Evolutionary conservation across 441 rosid genomes (phyloP).

Genomic region (Erodium trifolium): DNA sequence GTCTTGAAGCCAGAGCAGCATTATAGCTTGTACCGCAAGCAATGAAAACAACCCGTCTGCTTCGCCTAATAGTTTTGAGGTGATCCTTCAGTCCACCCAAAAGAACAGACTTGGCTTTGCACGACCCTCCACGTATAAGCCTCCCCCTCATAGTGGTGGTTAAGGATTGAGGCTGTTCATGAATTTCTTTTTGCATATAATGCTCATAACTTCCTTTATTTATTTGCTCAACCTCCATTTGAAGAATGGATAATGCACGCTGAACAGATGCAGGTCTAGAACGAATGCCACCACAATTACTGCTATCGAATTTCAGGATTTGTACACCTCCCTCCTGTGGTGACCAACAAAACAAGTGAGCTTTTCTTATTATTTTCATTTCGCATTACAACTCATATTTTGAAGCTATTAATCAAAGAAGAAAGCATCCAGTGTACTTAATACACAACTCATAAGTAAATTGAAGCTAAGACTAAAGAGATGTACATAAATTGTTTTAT

Average conservation of each 20-base stretch:
- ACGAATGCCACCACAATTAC: slow-evolving; percentile 34
- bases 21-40: slow-evolving; percentile 98
- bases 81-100: slow-evolving; percentile 95
- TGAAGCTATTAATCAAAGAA: background rate
- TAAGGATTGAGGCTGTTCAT: slow-evolving; percentile 91
- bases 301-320: slow-evolving; percentile 65
- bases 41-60: slow-evolving; percentile 75
- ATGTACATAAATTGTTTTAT: background rate
- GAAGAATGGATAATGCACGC: slow-evolving; percentile 83
- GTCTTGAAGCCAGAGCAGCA: slow-evolving; percentile 89
- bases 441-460: background rate
- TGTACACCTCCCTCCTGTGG: slow-evolving; percentile 80
- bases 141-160: slow-evolving; percentile 94
- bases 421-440: background rate
- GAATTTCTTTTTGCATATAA: slow-evolving; percentile 97
- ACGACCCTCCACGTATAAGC: slow-evolving; percentile 78
- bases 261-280: slow-evolving; percentile 81
- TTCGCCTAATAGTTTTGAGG: slow-evolving; percentile 77
- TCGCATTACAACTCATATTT: background rate
- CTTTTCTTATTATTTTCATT: background rate
- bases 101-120: slow-evolving; percentile 73
- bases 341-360: slow-evolving; percentile 14
- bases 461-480: background rate
- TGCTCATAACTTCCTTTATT: slow-evolving; percentile 80
- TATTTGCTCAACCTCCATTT: slow-evolving; percentile 98